Base-by-base conservation (phyloP, 2,329 filamentous ascomycete genomes). In the Furcasterigmium sp. region DNA sequence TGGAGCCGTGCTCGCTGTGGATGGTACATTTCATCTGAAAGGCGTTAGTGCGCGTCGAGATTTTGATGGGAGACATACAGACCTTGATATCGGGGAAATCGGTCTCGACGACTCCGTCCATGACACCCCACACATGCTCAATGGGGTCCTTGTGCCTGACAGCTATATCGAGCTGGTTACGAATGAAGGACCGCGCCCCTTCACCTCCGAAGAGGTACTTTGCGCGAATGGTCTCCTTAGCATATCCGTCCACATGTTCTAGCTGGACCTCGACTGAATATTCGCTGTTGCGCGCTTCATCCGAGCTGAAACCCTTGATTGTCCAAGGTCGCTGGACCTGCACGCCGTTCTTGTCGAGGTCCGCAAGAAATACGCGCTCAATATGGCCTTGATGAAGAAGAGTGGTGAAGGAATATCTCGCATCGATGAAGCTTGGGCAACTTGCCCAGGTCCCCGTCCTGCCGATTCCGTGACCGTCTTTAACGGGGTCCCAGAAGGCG, bases 261-360 rank as follows among this genome's bases (percentile, higher is more conserved):
- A 95, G 67, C 46, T 82, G 74, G 21, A 95, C 89, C 51, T 87
- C 76, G 2, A 95, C 86, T 1, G 90, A 91, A 57, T 93, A 94
- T 19, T 80, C 77, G 2, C 72, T 58, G 50, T 82, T 68, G 5
- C 56, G 59, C 34, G 72, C 66, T 52, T 79, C 72, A 49, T 84
- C 73, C 6, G 82, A 77, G 34, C 60, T 70, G 55, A 85, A 86
- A 7, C 73, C 72, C 21, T 68, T 71, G 50, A 87, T 78, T 14
- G 72, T 82, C 73, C 82, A 85, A 14, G 82, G 80, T 37, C 83
- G 68, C 62, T 84, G 77, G 9, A 88, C 65, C 3, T 69, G 58
- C 17, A 78, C 72, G 8, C 74, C 76, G 50, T 84, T 79, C 58
- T 80, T 78, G 44, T 75, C 67, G 8, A 88, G 62, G 56, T 88